phyloP scores from a whole-genome alignment of 2,329 filamentous ascomycete genomes.

The Sordariomycetes sp. region DNA sequence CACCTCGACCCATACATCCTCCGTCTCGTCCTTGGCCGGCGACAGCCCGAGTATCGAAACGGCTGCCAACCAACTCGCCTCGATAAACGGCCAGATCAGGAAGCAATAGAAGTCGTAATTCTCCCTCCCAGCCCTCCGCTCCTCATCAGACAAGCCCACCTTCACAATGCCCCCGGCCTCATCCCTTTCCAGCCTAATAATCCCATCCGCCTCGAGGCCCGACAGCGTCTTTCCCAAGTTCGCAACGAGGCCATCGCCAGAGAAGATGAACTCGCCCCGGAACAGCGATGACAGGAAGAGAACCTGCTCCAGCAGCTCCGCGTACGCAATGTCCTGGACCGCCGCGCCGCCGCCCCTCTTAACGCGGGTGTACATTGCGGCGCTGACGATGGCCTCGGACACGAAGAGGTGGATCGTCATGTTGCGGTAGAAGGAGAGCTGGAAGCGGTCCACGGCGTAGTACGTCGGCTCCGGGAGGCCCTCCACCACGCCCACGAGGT shows the following conservation, averaged over 20 bases:
- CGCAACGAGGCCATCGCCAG: conserved; percentile 64
- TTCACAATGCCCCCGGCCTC: conserved; percentile 42
- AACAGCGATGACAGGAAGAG: conserved; percentile 87
- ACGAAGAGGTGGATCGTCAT: conserved; percentile 99
- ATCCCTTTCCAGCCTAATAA: conserved; percentile 55
- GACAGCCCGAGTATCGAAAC: conserved; percentile 79
- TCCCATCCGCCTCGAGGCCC: conserved; percentile 64
- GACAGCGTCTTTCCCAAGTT: conserved; percentile 73
- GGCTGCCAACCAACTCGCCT: conserved; percentile 83
- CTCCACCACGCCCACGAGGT: conserved; percentile 68
- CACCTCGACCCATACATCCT: conserved; percentile 62
- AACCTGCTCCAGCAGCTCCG: conserved; percentile 64
- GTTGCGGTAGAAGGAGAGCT: conserved; percentile 95
- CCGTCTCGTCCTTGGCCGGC: conserved; percentile 46
- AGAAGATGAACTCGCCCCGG: conserved; percentile 93
- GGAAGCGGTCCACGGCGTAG: conserved; percentile 90
- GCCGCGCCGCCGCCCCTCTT: conserved; percentile 81
- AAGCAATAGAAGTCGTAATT: conserved; percentile 99
- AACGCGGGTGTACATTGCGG: conserved; percentile 78
- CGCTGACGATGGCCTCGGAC: conserved; percentile 79
- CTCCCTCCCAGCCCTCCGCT: conserved; percentile 69
- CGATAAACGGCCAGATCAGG: conserved; percentile 95
- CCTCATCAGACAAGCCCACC: conserved; percentile 62
- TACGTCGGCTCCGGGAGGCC: conserved; percentile 83
- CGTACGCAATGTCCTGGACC: conserved; percentile 65